Evolutionary conservation across 768 basidiomycete genomes (phyloP).

Genomic region (Hericium alpestre): DNA sequence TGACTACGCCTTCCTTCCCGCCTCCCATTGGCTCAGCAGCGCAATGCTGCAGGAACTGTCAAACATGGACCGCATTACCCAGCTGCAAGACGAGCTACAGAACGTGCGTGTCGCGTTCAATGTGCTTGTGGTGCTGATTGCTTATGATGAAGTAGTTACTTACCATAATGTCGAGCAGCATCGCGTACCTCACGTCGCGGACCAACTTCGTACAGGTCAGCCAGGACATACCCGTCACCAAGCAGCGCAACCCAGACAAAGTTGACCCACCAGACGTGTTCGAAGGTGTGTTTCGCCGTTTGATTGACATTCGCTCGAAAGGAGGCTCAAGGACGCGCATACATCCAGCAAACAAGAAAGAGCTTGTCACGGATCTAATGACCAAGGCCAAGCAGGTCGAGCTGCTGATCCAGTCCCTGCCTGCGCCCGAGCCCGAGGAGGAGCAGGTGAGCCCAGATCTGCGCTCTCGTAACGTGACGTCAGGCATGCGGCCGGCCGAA

Average conservation of each 20-base stretch:
- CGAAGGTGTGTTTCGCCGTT: conserved; percentile 40
- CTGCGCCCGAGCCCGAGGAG: conserved; percentile 70
- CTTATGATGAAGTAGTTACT: conserved; percentile 44
- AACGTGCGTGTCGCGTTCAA: conserved; percentile 34
- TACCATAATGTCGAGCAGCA: conserved; percentile 76
- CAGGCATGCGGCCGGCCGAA: background rate
- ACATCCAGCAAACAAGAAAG: conserved; percentile 63
- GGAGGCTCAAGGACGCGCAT: background rate
- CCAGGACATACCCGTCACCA: conserved; percentile 74
- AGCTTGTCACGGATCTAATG: conserved; percentile 74
- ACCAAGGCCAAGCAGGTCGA: conserved; percentile 86
- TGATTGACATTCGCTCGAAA: background rate
- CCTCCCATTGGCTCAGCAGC: conserved; percentile 28
- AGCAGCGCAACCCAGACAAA: conserved; percentile 61
- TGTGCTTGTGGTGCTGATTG: too few relatives aligned
- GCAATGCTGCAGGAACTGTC: conserved; percentile 88
- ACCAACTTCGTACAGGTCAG: conserved; percentile 73
- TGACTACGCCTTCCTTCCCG: background rate
- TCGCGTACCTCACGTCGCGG: conserved; percentile 69
- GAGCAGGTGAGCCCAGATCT: conserved; percentile 40
- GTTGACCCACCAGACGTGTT: conserved; percentile 65
- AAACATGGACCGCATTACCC: conserved; percentile 93
- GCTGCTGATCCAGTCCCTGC: conserved; percentile 69
- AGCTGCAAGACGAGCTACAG: conserved; percentile 91
- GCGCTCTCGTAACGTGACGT: too few relatives aligned